Conservation (phyloP, 2,329 filamentous ascomycete species). For the Neonectria neomacrospora region DNA sequence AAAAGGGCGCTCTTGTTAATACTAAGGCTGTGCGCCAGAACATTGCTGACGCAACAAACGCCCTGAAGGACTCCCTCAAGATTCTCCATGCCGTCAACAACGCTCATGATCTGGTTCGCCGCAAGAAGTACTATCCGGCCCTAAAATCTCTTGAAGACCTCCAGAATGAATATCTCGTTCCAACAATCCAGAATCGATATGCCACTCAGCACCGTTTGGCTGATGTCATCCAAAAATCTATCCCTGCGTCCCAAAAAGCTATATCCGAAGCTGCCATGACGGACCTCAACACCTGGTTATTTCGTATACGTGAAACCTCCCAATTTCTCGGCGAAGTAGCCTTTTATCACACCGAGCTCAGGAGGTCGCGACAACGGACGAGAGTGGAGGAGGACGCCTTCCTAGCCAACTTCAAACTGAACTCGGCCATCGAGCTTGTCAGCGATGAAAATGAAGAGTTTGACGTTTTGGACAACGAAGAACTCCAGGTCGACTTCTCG, state of each 20-base stretch:
- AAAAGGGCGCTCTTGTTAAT: constrained; percentile 94
- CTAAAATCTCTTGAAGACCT: constrained; percentile 94
- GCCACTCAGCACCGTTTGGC: constrained; percentile 95
- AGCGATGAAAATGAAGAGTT: constrained; percentile 96
- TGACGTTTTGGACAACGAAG: constrained; percentile 94
- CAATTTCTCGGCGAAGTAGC: constrained; percentile 96
- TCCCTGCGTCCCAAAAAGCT: constrained; percentile 89
- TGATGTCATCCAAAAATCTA: constrained; percentile 94
- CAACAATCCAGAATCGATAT: constrained; percentile 80
- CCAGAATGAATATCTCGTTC: constrained; percentile 90
- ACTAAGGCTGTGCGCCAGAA: constrained; percentile 93
- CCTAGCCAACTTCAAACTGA: constrained; percentile 86
- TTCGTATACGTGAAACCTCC: constrained; percentile 92
- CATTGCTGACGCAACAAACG: constrained; percentile 90
- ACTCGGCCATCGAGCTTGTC: constrained; percentile 94
- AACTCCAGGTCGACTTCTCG: constrained; percentile 92
- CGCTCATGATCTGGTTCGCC: constrained; percentile 88
- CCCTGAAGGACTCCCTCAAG: constrained; percentile 89
- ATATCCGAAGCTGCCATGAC: constrained; percentile 98
- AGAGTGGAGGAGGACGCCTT: constrained; percentile 80
- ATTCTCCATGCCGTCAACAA: constrained; percentile 94
- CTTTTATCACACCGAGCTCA: constrained; percentile 93
- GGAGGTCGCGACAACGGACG: constrained; percentile 84
- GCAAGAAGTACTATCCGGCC: constrained; percentile 95
- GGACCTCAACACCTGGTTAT: constrained; percentile 97